Evolutionary conservation across 106 monocot species (phyloP).

Genomic region (Acorus gramineus): DNA sequence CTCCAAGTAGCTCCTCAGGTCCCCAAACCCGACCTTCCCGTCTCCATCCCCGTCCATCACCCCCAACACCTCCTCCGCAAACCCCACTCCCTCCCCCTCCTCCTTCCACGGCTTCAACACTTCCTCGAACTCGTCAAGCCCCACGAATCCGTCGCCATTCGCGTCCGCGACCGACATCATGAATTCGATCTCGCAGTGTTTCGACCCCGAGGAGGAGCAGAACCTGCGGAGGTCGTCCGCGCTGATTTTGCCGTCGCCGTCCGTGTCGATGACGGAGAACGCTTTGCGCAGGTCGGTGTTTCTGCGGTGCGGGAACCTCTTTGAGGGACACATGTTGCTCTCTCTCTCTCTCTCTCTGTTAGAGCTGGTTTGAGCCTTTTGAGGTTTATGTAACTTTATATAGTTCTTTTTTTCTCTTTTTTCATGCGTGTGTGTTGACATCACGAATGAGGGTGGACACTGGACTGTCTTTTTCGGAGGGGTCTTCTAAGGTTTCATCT

Average conservation of each 20-base stretch:
- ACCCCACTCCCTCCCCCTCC: background rate
- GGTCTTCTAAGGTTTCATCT: too few species aligned
- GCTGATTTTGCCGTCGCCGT: slow-evolving; percentile 85
- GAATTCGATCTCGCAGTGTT: slow-evolving; percentile 41
- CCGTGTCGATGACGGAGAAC: slow-evolving; percentile 81
- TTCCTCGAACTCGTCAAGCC: slow-evolving; percentile 69
- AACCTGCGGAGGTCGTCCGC: slow-evolving; percentile 53
- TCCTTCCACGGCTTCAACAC: slow-evolving; percentile 20
- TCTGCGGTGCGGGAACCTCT: slow-evolving; percentile 3
- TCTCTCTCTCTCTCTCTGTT: too few species aligned
- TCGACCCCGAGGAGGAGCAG: slow-evolving; percentile 20
- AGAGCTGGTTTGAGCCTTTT: too few species aligned
- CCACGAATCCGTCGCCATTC: slow-evolving; percentile 67
- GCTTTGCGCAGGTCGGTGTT: slow-evolving; percentile 30
- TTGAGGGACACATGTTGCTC: slow-evolving; percentile 61
- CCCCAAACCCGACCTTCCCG: slow-evolving; percentile 75
- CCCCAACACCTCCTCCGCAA: slow-evolving; percentile 59
- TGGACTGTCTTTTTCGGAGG: too few species aligned
- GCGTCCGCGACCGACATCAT: slow-evolving; percentile 84
- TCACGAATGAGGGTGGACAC: too few species aligned
- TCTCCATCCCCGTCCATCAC: slow-evolving; percentile 88
- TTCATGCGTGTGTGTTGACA: too few species aligned
- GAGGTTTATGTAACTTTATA: too few species aligned
- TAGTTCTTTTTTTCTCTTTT: too few species aligned
- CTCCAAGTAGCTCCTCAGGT: slow-evolving; percentile 48